phyloP scores from a whole-genome alignment of 345 rosid genomes.

The Heritiera littoralis region DNA sequence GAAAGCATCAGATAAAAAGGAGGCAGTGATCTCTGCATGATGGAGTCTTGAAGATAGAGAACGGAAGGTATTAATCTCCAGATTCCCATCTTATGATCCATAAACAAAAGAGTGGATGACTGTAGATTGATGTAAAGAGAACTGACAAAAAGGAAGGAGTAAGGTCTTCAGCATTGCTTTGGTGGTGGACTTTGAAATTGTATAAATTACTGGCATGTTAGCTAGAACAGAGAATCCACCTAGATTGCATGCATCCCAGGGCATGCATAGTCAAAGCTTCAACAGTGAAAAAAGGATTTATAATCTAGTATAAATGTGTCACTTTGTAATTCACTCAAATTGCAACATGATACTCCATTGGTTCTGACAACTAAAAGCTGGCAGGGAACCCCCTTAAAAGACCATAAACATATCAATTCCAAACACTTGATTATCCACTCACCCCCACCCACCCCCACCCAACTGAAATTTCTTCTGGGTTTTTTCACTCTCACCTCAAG shows the following conservation, averaged over 20 bases:
- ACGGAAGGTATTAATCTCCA: neutral
- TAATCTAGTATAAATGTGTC: neutral
- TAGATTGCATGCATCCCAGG: neutral
- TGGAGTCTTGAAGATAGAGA: neutral
- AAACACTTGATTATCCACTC: neutral
- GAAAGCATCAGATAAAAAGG: neutral
- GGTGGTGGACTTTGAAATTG: neutral
- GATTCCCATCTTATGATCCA: neutral
- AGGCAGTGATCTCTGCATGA: neutral
- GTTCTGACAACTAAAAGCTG: neutral
- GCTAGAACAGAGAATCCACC: neutral
- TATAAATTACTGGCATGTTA: neutral
- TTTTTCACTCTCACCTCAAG: slow-evolving; percentile 1
- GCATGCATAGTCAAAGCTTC: neutral
- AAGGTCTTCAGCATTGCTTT: neutral
- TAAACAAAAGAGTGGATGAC: neutral
- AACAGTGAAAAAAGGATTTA: neutral
- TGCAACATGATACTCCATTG: neutral
- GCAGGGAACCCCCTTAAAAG: neutral
- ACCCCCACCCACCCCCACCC: neutral
- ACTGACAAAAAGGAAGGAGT: neutral
- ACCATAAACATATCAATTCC: neutral
- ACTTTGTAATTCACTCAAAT: neutral
- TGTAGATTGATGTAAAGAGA: neutral
- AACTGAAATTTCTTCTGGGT: neutral